Base-by-base conservation (phyloP, 2,329 filamentous ascomycete genomes). In the Sclerotiophoma versabilis region DNA sequence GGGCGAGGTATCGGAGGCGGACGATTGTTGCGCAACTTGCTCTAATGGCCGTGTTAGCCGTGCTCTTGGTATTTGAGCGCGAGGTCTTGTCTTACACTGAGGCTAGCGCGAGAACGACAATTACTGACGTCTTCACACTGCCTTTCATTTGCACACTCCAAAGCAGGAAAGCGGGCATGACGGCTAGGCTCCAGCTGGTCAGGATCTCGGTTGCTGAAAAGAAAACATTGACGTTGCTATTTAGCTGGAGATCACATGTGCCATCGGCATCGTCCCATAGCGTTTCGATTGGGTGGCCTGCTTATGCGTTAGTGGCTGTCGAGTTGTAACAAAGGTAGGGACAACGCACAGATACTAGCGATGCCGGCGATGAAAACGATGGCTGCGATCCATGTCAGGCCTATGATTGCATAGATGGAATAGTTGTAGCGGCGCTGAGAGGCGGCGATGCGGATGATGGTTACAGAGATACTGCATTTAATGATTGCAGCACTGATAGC, bases 1-100 rank as follows among this genome's bases (percentile, higher is more conserved):
- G 69, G 29, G 75, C 73, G 20, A 79, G 73, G 57, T 75, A 81
- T 14, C 75, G 73, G 14, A 79, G 76, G n/a, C 78, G 76, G 46
- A 80, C 64, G 39, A 75, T 69, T 26, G 65, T 74, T 22, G 69
- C 68, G 47, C 69, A 70, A 23, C 67, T 76, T 57, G 71, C 71
- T 64, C 75, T 77, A 39, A 19, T 37, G n/a, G 15, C 10, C 12
- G 20, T 38, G 48, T 57, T 42, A 56, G 52, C 17, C 14, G 20
- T 22, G 20, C 17, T n/a, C 1, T 11, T 34, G 17, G 38, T 4
- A 10, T 43, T 59, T 25, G 58, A 48, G 55, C 25, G 10, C 2
- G 15, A 23, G 7, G n/a, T n/a, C n/a, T n/a, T n/a, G 33, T 57
- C 72, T 68, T 60, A 79, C 76, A 77, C 73, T 27, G 76, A 73